Evolutionary conservation across 805 yeast genomes (phyloP).

Genomic region (Wickerhamomyces mucosus): DNA sequence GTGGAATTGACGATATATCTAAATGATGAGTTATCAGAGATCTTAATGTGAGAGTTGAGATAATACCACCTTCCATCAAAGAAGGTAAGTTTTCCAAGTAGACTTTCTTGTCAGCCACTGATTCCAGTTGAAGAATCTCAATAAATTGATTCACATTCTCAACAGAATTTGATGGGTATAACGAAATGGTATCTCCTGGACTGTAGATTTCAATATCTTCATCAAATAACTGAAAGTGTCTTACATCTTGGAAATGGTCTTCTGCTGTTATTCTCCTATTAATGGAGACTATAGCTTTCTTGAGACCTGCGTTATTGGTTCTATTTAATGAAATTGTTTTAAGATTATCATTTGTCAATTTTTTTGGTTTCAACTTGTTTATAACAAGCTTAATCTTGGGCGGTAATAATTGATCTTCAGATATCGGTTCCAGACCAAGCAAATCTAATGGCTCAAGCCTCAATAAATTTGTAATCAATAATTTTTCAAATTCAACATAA

Average conservation of each 20-base stretch:
- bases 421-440: constrained; percentile 21
- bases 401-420: constrained; percentile 27
- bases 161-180: constrained; percentile 68
- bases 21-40: constrained; percentile 68
- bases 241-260: constrained; percentile 86
- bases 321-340: constrained; percentile 24
- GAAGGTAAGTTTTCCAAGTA: constrained; percentile 17
- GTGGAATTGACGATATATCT: constrained; percentile 76
- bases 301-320: constrained; percentile 12
- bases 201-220: constrained; percentile 21
- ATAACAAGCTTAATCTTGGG: constrained; percentile 26
- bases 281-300: constrained; percentile 34
- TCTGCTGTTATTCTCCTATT: constrained; percentile 57
- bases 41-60: constrained; percentile 56
- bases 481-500: constrained; percentile 64
- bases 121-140: constrained; percentile 64
- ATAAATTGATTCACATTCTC: constrained; percentile 56
- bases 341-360: constrained; percentile 20
- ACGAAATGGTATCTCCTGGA: constrained; percentile 77
- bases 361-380: constrained; percentile 20
- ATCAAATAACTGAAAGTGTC: constrained; percentile 32
- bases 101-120: constrained; percentile 54
- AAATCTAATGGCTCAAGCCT: constrained; percentile 26
- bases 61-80: constrained; percentile 48
- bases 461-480: constrained; percentile 29